phyloP scores from a whole-genome alignment of 768 basidiomycete species.

The Glaciozyma antarctica region DNA sequence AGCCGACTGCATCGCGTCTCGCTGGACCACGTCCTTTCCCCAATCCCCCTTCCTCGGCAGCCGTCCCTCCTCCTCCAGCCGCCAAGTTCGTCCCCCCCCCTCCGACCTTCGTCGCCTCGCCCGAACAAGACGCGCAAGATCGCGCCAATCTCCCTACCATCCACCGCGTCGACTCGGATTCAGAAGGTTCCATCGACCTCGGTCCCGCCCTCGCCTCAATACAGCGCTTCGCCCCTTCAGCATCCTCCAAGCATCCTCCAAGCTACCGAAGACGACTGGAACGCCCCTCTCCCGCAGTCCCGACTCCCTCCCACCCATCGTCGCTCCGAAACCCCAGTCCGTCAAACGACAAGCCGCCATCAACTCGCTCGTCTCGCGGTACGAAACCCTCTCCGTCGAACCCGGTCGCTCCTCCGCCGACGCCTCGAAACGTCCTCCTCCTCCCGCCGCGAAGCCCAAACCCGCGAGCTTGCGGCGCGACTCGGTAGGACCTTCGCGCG shows the following conservation, averaged over 20 bases:
- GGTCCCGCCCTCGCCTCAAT: conserved; percentile 28
- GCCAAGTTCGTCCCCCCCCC: not conserved
- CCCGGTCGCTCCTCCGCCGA: not conserved
- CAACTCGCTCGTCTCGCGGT: conserved; percentile 23
- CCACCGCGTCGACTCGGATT: not conserved
- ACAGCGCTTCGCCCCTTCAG: conserved; percentile 23
- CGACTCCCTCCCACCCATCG: not conserved
- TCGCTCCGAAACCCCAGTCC: conserved; percentile 11
- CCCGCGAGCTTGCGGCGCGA: not conserved
- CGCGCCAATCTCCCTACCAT: conserved; percentile 3
- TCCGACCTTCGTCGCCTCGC: not conserved
- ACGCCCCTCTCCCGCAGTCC: conserved; percentile 2
- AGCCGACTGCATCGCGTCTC: not conserved
- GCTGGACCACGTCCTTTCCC: not conserved
- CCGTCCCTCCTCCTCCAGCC: not conserved
- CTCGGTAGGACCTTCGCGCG: not conserved
- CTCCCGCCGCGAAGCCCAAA: not conserved
- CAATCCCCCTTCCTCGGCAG: not conserved
- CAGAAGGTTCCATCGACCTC: conserved; percentile 27
- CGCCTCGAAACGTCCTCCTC: not conserved
- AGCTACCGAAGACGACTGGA: conserved; percentile 3
- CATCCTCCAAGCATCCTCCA: not conserved
- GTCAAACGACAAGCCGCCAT: conserved; percentile 1
- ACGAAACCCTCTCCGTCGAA: conserved; percentile 1
- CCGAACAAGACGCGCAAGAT: not conserved